Base-by-base conservation (phyloP, 306 rosid species). In the Vigna mungo region DNA sequence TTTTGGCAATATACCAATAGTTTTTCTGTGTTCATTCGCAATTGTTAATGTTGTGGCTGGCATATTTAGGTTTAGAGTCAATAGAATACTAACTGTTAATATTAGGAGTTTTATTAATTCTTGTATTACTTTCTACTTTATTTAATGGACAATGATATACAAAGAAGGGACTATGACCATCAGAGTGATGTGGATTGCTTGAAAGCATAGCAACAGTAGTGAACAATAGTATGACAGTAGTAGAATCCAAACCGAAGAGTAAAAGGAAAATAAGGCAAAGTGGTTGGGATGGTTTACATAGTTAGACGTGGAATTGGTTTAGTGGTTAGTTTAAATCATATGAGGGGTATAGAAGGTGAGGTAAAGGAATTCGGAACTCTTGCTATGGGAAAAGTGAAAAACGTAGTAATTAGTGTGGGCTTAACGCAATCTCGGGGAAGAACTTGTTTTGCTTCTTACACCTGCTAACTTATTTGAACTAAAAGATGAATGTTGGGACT, bases 81-180 rank as follows among this genome's bases (percentile, higher is more conserved):
- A 68, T 46, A 9, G n/a, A 78, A 9, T 72, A 5, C 13, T 27
- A 21, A 27, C 55, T 15, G 8, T 53, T 46, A 43, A 25, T 23
- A 20, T 68, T 68, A 7, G 27, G 66, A 62, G 15, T 9, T 32
- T 58, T 10, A 32, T 46, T 16, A 56, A 62, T 55, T 73, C 21
- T n/a, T 48, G 47, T 61, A 51, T 25, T 60, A 20, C 18, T 20
- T 69, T 34, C 25, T 4, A 18, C 64, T 70, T 70, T 70, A 70
- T 60, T 5, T 43, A 16, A 10, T 60, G 17, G 34, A 9, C 6
- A 58, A 23, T 20, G 43, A 13, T 32, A 13, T 20, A 32, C 54
- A 15, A 16, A 23, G 44, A 43, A n/a, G 53, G 43, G 49, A 62
- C 55, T 79, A 4, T 47, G 52, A 41, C 41, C 13, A 36, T 71